Percentiles rank a stretch among this genome's conserved stretches.
These are phyloP conservation scores for Monilinia aucupariae DNA, from an alignment of 2,329 filamentous ascomycete genomes.

Conservation along the genomic window DNA sequence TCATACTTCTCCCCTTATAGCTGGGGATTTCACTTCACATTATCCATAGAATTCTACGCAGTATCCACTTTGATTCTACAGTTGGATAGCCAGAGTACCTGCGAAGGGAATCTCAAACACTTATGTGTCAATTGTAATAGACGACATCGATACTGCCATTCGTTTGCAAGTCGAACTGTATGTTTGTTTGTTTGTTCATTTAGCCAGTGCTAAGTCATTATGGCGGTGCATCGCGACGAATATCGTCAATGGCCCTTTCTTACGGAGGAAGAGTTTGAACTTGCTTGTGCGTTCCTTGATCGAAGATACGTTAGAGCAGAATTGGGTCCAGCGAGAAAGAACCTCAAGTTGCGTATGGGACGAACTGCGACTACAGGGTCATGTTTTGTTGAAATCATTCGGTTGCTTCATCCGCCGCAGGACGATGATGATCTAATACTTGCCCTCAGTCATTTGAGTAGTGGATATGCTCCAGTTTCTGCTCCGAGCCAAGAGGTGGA, in stretches of 20 bases:
- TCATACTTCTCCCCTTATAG: too few species aligned
- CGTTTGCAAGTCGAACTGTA: neutral
- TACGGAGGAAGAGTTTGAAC: constrained; percentile 55
- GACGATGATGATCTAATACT: constrained; percentile 31
- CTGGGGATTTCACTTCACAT: too few species aligned
- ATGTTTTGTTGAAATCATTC: constrained; percentile 33
- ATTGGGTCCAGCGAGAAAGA: constrained; percentile 48
- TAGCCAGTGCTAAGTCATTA: constrained; percentile 11
- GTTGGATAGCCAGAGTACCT: neutral
- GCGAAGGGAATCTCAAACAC: neutral
- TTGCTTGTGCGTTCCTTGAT: constrained; percentile 59
- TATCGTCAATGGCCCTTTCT: constrained; percentile 54
- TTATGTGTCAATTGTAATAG: neutral
- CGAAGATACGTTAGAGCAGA: constrained; percentile 53
- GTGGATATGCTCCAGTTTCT: constrained; percentile 7
- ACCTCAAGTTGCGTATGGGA: constrained; percentile 51
- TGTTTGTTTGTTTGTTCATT: too few species aligned
- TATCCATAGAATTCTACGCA: too few species aligned
- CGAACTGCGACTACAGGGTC: constrained; percentile 29
- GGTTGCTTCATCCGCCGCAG: constrained; percentile 27
- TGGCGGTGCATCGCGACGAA: constrained; percentile 37
- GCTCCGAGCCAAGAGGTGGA: constrained; percentile 27
- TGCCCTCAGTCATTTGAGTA: constrained; percentile 27
- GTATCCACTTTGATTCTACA: neutral
- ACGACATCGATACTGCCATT: neutral